These are phyloP conservation scores for Thymus mandschuricus DNA, from an alignment of 257 asterid genomes.

Conservation along the genomic window DNA sequence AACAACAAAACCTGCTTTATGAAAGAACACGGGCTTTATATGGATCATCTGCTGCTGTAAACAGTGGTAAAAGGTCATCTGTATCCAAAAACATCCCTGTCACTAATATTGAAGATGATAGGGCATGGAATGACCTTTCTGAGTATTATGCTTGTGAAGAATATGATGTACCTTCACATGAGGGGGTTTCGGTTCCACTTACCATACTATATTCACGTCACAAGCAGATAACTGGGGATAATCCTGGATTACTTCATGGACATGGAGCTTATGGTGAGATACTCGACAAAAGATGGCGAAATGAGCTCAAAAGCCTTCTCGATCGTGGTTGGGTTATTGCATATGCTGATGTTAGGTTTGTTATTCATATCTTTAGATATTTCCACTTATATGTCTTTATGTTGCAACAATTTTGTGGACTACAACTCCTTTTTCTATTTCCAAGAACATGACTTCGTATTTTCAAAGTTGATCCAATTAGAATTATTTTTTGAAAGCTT, in stretches of 20 bases:
- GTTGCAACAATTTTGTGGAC: not conserved
- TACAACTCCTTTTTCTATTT: not conserved
- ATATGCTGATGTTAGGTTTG: slow-evolving; percentile 94
- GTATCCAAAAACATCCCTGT: slow-evolving; percentile 37
- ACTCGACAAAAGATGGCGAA: slow-evolving; percentile 91
- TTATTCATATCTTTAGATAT: slow-evolving; percentile 15
- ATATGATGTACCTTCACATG: slow-evolving; percentile 70
- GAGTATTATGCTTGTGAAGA: slow-evolving; percentile 91
- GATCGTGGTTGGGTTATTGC: slow-evolving; percentile 99
- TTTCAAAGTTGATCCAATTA: not conserved
- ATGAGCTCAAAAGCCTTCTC: slow-evolving; percentile 80
- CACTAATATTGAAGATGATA: slow-evolving; percentile 38
- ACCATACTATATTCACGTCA: slow-evolving; percentile 80
- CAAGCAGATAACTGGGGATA: slow-evolving; percentile 55
- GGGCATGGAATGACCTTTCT: slow-evolving; percentile 80
- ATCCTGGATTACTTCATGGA: slow-evolving; percentile 93
- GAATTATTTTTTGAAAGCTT: slow-evolving; percentile 2
- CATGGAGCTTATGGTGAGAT: slow-evolving; percentile 96
- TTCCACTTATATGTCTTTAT: not conserved
- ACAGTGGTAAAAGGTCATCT: slow-evolving; percentile 41
- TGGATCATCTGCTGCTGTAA: slow-evolving; percentile 62
- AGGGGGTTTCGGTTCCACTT: slow-evolving; percentile 76
- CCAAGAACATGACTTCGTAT: not conserved
- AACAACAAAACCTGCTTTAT: slow-evolving; percentile 83
- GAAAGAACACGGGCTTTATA: slow-evolving; percentile 82